phyloP scores from a whole-genome alignment of 148 eudicot species.

The Limonium bicolor region DNA sequence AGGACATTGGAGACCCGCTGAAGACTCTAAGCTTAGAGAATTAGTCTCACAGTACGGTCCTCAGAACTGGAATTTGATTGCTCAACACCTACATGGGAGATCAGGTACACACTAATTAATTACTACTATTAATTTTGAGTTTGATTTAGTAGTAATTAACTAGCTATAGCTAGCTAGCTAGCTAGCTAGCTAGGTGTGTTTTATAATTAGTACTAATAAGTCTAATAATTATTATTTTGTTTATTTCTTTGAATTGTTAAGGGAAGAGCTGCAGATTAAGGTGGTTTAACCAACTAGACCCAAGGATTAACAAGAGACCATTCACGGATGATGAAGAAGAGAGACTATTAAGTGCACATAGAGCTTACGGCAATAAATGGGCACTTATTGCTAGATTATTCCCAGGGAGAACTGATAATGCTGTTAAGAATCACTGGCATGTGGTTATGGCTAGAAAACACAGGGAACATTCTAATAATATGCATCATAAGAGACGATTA shows the following conservation, averaged over 20 bases:
- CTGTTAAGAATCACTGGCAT: constrained; percentile 7
- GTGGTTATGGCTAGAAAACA: constrained; percentile 4
- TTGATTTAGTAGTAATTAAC: neutral
- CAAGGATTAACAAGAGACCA: constrained; percentile 2
- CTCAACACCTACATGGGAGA: constrained; percentile 45
- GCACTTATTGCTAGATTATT: constrained; percentile 1
- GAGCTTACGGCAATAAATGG: constrained; percentile 4
- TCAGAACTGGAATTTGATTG: constrained; percentile 71
- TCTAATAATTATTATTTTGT: neutral
- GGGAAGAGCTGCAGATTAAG: constrained; percentile 7
- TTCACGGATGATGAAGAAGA: constrained; percentile 4
- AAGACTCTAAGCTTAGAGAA: constrained; percentile 52
- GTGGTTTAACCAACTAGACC: constrained; percentile 6
- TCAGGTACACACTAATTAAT: constrained; percentile 20
- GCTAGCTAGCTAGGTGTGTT: neutral
- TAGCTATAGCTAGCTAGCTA: neutral
- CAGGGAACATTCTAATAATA: constrained; percentile 1
- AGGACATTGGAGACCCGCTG: constrained; percentile 72
- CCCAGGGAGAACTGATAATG: constrained; percentile 4
- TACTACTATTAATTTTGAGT: neutral
- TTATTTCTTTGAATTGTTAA: neutral
- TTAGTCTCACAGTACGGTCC: constrained; percentile 52
- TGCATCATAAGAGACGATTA: too few relatives aligned
- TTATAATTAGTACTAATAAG: neutral
- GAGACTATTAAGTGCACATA: neutral